Conservation (phyloP, 108 stramenopile genomes). For the Nannochloropsis gaditana region DNA sequence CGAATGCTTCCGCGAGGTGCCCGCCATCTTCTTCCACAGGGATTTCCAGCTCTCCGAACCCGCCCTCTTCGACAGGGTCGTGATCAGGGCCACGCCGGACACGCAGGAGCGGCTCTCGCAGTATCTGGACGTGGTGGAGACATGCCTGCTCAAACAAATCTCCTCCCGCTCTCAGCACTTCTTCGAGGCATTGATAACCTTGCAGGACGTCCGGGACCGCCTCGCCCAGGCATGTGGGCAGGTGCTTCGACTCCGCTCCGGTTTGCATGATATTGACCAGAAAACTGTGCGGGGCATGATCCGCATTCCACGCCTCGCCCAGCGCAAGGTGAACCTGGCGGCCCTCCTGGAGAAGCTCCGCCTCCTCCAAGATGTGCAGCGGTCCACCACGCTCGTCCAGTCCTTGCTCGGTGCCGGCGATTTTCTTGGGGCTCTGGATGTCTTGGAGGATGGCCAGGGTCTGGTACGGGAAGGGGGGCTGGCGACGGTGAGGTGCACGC, state of each 20-base stretch:
- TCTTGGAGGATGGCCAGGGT: slow-evolving; percentile 31
- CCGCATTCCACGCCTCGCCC: slow-evolving; percentile 1
- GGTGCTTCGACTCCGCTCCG: slow-evolving; percentile 32
- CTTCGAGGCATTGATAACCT: slow-evolving; percentile 37
- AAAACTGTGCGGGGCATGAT: neutral
- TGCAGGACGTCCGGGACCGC: slow-evolving; percentile 35
- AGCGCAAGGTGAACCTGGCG: slow-evolving; percentile 3
- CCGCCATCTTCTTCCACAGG: slow-evolving; percentile 41
- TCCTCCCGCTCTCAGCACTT: slow-evolving; percentile 35
- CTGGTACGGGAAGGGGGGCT: slow-evolving; percentile 24
- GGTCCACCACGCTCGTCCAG: neutral
- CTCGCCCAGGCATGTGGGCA: slow-evolving; percentile 32
- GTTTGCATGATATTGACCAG: neutral
- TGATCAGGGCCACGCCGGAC: slow-evolving; percentile 30
- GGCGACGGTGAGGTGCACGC: slow-evolving; percentile 28
- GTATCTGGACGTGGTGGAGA: slow-evolving; percentile 43
- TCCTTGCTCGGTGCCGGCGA: slow-evolving; percentile 32
- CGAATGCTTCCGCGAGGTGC: slow-evolving; percentile 42
- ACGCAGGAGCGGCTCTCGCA: slow-evolving; percentile 39
- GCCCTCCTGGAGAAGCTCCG: slow-evolving; percentile 1
- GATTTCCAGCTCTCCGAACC: slow-evolving; percentile 25
- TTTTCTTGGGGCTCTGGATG: slow-evolving; percentile 36
- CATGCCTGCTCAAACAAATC: slow-evolving; percentile 40
- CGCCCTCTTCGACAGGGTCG: slow-evolving; percentile 4
- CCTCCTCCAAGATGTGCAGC: neutral